A percentile compares a stretch with the other conserved stretches of the same genome.
Conservation (phyloP, 2,329 filamentous ascomycete genomes). For the Colletotrichum simmondsii region DNA sequence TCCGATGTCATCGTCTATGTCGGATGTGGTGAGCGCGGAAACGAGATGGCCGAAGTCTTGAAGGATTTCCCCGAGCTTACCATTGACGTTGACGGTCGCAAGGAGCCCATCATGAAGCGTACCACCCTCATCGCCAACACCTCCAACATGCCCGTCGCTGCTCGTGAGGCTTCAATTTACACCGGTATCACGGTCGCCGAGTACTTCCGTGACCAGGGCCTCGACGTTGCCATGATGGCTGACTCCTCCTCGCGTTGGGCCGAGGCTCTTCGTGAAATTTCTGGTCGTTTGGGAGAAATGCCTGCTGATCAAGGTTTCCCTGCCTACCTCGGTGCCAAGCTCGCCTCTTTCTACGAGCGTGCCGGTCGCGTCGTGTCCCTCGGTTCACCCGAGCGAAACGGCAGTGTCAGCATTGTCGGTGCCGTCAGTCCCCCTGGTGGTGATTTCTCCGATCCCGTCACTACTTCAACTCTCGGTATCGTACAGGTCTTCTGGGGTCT, state of each 20-base stretch:
- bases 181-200: conserved; percentile 95
- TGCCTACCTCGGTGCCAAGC: conserved; percentile 94
- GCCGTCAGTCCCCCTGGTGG: conserved; percentile 97
- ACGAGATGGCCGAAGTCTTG: conserved; percentile 99
- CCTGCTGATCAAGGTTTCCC: conserved; percentile 99
- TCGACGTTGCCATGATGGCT: conserved; percentile 99
- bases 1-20: conserved; percentile 99
- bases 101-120: conserved; percentile 99
- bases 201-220: conserved; percentile 97
- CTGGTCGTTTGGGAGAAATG: conserved; percentile 99
- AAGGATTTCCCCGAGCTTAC: conserved; percentile 99
- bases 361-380: conserved; percentile 88
- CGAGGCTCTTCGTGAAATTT: conserved; percentile 97
- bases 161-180: conserved; percentile 98
- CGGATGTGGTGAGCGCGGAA: conserved; percentile 90
- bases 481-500: conserved; percentile 99
- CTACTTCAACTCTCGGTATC: conserved; percentile 91
- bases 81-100: conserved; percentile 92
- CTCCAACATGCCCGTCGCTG: conserved; percentile 99
- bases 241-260: conserved; percentile 99
- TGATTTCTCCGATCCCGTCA: conserved; percentile 99
- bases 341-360: conserved; percentile 99
- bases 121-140: conserved; percentile 98
- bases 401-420: conserved; percentile 97
- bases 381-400: conserved; percentile 87